phyloP scores from a whole-genome alignment of 805 yeast genomes.

The Brettanomyces custersianus region DNA sequence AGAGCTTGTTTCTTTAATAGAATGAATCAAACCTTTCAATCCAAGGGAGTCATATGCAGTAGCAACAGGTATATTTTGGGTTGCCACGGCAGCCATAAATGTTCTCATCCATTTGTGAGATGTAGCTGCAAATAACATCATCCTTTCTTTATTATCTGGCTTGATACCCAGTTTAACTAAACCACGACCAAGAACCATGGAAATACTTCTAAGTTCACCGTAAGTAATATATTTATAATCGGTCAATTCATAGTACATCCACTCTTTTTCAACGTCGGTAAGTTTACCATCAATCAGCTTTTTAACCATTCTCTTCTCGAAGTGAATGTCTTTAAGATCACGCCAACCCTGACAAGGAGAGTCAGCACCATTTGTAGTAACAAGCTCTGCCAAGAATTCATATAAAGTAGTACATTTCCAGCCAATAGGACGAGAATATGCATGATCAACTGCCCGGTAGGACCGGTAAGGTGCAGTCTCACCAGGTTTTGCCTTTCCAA shows the following conservation, averaged over 20 bases:
- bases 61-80: conserved; percentile 78
- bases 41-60: conserved; percentile 97
- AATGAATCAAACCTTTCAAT: conserved; percentile 78
- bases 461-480: conserved; percentile 81
- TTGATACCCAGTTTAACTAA: conserved; percentile 61
- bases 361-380: conserved; percentile 41
- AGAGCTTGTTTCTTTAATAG: conserved; percentile 75
- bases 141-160: conserved; percentile 48
- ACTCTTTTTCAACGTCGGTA: conserved; percentile 65
- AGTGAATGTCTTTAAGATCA: conserved; percentile 62
- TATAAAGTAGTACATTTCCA: conserved; percentile 59
- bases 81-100: conserved; percentile 59
- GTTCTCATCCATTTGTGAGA: conserved; percentile 88
- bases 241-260: conserved; percentile 78
- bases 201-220: conserved; percentile 41
- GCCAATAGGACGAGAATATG: conserved; percentile 52
- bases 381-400: conserved; percentile 59
- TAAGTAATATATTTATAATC: conserved; percentile 61
- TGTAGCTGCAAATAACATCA: conserved; percentile 85
- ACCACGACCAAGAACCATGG: conserved; percentile 63
- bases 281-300: conserved; percentile 75
- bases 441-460: conserved; percentile 35
- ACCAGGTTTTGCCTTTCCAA: conserved; percentile 41
- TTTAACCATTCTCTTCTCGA: conserved; percentile 63
- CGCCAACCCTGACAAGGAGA: conserved; percentile 68